phyloP scores from a whole-genome alignment of 2,329 filamentous ascomycete genomes.

The Xylariomycetidae sp. region DNA sequence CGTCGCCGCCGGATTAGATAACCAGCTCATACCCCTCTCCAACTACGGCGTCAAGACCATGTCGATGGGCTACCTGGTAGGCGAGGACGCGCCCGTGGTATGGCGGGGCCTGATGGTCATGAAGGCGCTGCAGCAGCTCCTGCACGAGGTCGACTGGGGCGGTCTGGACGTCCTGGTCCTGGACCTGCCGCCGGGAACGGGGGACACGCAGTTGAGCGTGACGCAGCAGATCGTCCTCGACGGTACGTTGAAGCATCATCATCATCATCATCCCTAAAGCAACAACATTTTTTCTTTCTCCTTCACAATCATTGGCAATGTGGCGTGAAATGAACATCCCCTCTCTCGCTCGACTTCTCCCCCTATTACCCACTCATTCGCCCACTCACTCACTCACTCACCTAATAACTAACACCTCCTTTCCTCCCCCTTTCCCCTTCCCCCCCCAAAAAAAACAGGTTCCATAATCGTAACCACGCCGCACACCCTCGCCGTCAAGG shows the following conservation, averaged over 20 bases:
- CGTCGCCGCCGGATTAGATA: conserved; percentile 51
- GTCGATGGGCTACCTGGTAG: conserved; percentile 95
- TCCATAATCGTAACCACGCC: conserved; percentile 89
- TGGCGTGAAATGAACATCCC: no score
- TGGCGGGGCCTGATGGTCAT: conserved; percentile 98
- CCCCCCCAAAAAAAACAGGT: conserved; percentile 39
- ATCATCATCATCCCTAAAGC: no score
- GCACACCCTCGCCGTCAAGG: conserved; percentile 86
- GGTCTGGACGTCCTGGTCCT: conserved; percentile 83
- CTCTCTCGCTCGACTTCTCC: no score
- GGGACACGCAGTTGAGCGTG: conserved; percentile 94
- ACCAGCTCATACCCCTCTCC: conserved; percentile 78
- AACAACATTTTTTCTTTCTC: no score
- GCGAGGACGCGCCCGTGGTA: conserved; percentile 75
- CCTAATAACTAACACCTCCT: no score
- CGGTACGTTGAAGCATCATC: conserved; percentile 55
- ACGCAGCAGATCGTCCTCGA: conserved; percentile 90
- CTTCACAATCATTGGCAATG: no score
- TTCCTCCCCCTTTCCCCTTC: background rate
- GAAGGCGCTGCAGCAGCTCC: conserved; percentile 90
- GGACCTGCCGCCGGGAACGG: conserved; percentile 89
- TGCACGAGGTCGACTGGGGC: conserved; percentile 94
- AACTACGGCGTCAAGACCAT: conserved; percentile 97
- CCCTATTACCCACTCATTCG: no score
- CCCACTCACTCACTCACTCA: no score